Evolutionary conservation across 768 basidiomycete species (phyloP), one percentile per base, ranked within the genome.

Genomic region (Lactarius indigo): DNA sequence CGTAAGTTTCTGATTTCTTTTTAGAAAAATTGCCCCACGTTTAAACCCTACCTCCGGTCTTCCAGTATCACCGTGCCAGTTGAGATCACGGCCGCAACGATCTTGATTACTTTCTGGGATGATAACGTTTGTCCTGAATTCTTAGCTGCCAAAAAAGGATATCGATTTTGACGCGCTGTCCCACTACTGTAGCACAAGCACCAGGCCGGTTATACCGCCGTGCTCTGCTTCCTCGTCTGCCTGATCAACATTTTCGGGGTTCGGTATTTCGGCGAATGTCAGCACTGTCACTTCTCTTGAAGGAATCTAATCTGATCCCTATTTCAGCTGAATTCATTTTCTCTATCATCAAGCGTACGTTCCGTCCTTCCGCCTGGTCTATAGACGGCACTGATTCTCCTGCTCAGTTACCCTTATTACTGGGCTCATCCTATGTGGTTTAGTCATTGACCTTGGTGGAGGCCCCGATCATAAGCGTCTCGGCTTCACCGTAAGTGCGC

Each of bases 371-470:
- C 26, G 37, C 62, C 50, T 23, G 35, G 8, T 61, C 37, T 57
- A 41, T 59, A 33, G 54, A 26, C 68, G 37, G 69, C 72, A 50
- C 59, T 76, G 71, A 26, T 68, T 33, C 17, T 58, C 37, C 44
- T 39, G 28, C 56, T 17, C 33, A 88, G 86, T 88, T 41, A 69
- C 75, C n/a, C 74, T 88, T 61, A 89, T 90, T 57, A 82, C 82
- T 54, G 81, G 83, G n/a, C 77, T 89, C 39, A 80, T 90, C 59
- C 61, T 88, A 47, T 76, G 79, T 63, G 88, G 88, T 37, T 82
- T 94, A 66, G 77, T 91, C 66, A 82, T 94, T 66, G 88, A 91
- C 69, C 83, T 90, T 23, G 93, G 93, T 50, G 92, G 91, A 64
- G 91, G 88, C 1, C 91, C 92, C 3, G 70, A 82, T 63, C 81